Percentiles rank a stretch among this genome's conserved stretches.
phyloP scores from a whole-genome alignment of 345 rosid species.

The Adansonia digitata region DNA sequence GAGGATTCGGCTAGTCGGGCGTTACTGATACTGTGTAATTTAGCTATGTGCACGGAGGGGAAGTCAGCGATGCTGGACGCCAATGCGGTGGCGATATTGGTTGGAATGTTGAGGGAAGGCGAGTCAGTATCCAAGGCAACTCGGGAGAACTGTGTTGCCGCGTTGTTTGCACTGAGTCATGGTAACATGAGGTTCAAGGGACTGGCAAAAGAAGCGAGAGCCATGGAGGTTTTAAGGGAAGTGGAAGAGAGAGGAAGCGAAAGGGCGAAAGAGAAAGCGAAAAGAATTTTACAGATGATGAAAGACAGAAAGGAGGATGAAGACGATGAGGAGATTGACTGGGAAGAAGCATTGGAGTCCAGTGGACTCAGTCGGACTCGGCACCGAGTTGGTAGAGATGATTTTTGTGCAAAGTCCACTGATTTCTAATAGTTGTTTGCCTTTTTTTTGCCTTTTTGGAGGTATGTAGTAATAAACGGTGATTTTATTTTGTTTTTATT shows the following conservation, averaged over 20 bases:
- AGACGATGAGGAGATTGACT: not conserved
- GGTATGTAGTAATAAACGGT: not conserved
- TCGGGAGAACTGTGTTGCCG: not conserved
- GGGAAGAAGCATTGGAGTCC: not conserved
- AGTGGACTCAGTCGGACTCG: not conserved
- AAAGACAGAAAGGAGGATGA: not conserved
- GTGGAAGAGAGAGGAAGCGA: not conserved
- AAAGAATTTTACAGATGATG: not conserved
- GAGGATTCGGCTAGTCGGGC: not conserved
- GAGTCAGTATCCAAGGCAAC: not conserved
- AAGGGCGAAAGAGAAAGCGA: not conserved
- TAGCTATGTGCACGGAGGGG: not conserved
- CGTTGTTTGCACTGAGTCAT: not conserved
- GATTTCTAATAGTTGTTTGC: not conserved
- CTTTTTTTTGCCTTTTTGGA: not conserved
- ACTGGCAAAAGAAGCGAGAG: not conserved
- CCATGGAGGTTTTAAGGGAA: not conserved
- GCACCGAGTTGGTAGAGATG: not conserved
- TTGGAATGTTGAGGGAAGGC: not conserved
- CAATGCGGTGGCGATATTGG: not conserved
- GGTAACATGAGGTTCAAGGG: constrained; percentile 6
- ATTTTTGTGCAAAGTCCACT: not conserved
- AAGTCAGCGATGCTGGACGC: not conserved
- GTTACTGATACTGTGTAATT: not conserved
- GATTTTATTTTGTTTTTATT: no score